phyloP scores from a whole-genome alignment of 1,284 basidiomycete genomes.

The Sphaerobolus stellatus region DNA sequence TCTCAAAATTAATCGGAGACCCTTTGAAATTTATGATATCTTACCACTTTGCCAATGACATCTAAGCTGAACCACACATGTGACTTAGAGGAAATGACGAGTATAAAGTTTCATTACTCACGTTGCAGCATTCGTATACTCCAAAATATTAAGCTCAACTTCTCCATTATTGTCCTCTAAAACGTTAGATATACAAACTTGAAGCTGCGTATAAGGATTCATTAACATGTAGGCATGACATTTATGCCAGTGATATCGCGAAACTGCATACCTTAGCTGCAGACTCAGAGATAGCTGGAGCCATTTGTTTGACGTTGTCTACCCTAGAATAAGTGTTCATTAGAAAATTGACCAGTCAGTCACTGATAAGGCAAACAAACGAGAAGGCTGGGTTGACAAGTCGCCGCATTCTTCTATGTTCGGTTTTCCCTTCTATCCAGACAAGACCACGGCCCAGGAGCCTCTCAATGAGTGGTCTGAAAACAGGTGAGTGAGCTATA shows the following conservation, averaged over 20 bases:
- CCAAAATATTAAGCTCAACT: conserved; percentile 23
- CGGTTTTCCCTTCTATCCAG: conserved; percentile 33
- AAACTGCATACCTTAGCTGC: conserved; percentile 16
- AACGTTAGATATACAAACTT: background rate
- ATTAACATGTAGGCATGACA: background rate
- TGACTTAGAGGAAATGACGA: too few species aligned
- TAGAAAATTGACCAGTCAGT: conserved; percentile 9
- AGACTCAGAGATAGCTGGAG: conserved; percentile 20
- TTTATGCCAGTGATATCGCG: background rate
- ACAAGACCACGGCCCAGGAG: conserved; percentile 30
- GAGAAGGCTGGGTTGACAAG: conserved; percentile 26
- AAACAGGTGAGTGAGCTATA: conserved; percentile 28
- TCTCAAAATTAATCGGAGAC: too few species aligned
- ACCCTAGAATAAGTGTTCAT: conserved; percentile 16
- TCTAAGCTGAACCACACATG: conserved; percentile 9
- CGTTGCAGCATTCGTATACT: conserved; percentile 22
- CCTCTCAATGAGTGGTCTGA: conserved; percentile 29
- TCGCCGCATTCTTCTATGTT: conserved; percentile 30
- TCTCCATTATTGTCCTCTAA: too few species aligned
- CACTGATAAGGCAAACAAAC: conserved; percentile 14
- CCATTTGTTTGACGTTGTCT: conserved; percentile 31
- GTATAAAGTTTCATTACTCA: too few species aligned
- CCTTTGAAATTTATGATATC: too few species aligned
- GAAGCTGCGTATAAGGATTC: background rate
- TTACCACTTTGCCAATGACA: conserved; percentile 24